Evolutionary conservation across 768 basidiomycete genomes (phyloP), one percentile per base, ranked within the genome.

Genomic region (Lentinula edodes): DNA sequence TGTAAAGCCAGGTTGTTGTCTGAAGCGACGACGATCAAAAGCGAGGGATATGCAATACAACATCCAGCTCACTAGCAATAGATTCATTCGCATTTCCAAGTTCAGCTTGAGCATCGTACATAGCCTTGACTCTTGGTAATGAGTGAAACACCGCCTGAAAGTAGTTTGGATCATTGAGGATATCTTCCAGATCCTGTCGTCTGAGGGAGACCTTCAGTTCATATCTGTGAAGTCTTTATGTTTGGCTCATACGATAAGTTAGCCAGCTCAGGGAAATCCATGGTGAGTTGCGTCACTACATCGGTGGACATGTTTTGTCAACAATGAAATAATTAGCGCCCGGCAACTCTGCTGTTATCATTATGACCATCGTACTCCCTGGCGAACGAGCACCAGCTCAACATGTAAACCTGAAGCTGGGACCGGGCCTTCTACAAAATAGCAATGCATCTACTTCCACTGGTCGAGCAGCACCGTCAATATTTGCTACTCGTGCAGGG

Each of bases 111-210:
- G 86, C 83, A 63, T 85, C 81, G 65, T 94, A 89, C 61, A 94
- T 76, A 15, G 81, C 79, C 68, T 89, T 88, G 43, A 96, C 92
- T 32, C 80, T 78, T 2, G 85, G 76, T 9, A 96, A 74, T 1
- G 91, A 85, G 72, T 95, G 89, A 64, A 98, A 89, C 63, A 90
- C 78, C 7, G 95, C 90, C 71, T 95, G 90, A 65, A 95, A 95
- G 71, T 95, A 95, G 15, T 77, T 75, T 0, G 87, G 89, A 70
- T 97, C 92, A 13, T 81, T 79, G 20, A 97, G 75, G 5, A 97
- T 76, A 68, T 95, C 93, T 72, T 97, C 91, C n/a, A 98, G 80
- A 67, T 95, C 93, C 65, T 92, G 89, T 55, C 91, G 85, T 65
- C 93, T 95, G 67, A 53, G 9, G 35, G 18, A 9, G 38, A 18